Base-by-base conservation (phyloP, 2,329 filamentous ascomycete species). In the Aspergillus luchuensis region DNA sequence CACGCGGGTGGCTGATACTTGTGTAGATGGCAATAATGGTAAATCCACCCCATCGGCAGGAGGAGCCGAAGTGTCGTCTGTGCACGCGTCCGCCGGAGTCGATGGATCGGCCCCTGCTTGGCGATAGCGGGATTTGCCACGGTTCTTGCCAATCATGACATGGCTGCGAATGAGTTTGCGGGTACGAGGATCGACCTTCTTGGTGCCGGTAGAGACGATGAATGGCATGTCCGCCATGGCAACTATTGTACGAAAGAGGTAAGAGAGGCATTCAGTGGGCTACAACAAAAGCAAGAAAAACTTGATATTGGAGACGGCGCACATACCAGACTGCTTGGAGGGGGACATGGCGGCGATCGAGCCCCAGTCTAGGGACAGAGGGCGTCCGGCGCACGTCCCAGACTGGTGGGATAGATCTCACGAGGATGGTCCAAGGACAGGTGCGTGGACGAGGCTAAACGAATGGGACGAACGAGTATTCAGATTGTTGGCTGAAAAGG, bases 101-200 rank as follows among this genome's bases (percentile, higher is more conserved):
- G 41, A 23, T 21, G 5, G 17, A 13, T 45, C 41, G 33, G 33
- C 33, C 10, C 13, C 41, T 45, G 41, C 41, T 45, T 23, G 41
- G 41, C 41, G 41, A 45, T 45, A 45, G 19, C 65, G 63, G 19
- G 55, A 43, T 54, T 69, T 76, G 8, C 73, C 74, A 33, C 67
- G 67, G 57, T 80, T 80, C 63, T 78, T 80, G 5, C 78, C 78
- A 15, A 72, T 69, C 79, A 80, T 81, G 1, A 80, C 78, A 72
- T 78, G 74, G 60, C 74, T 76, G 50, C 76, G 71, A 63, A 79
- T 79, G 41, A 77, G 60, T 64, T 74, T 76, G 50, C 75, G 72
- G 25, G 69, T 67, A 13, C 72, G 64, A 11, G 69, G 64, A 43
- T 75, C 68, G 3, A 68, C 62, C 49, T 74, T 75, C 21, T 23